These are phyloP conservation scores for Tuber brumale DNA, from an alignment of 495 filamentous ascomycete genomes.

Conservation along the genomic window DNA sequence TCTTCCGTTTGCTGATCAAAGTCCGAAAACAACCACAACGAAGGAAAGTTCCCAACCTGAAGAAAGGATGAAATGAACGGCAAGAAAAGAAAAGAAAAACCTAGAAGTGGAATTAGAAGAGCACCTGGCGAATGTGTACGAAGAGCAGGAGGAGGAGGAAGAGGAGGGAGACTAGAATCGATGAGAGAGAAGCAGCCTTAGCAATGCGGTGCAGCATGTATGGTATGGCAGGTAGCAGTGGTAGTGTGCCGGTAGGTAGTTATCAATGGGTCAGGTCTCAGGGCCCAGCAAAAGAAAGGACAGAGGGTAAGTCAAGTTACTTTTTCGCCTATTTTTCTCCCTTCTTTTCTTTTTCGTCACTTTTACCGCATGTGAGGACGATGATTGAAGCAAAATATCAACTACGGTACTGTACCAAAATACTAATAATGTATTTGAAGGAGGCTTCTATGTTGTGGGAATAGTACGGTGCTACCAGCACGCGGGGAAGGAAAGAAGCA, in stretches of 20 bases:
- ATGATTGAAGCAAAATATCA: neutral
- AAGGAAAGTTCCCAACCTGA: conserved; percentile 41
- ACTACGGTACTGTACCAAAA: neutral
- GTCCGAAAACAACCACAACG: conserved; percentile 36
- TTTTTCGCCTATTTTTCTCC: neutral
- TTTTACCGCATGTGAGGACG: neutral
- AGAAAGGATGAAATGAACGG: conserved; percentile 29
- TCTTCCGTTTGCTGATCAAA: conserved; percentile 32
- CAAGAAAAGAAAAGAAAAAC: conserved; percentile 42
- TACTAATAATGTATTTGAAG: neutral
- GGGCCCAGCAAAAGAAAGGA: neutral
- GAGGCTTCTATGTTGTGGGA: neutral
- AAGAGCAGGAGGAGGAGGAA: conserved; percentile 38
- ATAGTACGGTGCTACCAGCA: neutral
- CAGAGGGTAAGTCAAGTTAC: neutral
- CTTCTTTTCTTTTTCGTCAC: neutral
- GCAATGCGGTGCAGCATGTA: conserved; percentile 6
- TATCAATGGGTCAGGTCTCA: conserved; percentile 2
- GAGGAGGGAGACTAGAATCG: conserved; percentile 37
- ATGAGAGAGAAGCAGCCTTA: conserved; percentile 29
- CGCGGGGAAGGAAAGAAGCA: neutral
- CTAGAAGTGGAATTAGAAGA: conserved; percentile 38
- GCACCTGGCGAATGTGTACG: conserved; percentile 40
- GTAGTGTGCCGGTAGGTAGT: neutral
- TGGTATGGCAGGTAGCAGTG: conserved; percentile 11